A percentile compares a stretch with the other conserved stretches of the same genome.
Conservation (phyloP, 768 basidiomycete genomes). For the Suillus brevipes region DNA sequence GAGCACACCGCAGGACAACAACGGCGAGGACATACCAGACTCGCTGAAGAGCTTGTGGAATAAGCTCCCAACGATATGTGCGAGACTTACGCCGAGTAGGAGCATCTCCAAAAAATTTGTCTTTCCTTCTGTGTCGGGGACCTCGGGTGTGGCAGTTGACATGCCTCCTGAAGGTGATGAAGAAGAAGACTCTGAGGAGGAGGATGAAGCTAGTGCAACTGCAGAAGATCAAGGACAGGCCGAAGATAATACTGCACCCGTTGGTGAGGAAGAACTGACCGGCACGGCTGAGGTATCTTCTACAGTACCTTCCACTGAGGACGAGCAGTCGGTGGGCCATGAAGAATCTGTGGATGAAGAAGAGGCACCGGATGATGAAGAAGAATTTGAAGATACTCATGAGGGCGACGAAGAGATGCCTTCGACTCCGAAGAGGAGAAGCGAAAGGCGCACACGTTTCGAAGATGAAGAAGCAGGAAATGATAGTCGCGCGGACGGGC, state of each 20-base stretch:
- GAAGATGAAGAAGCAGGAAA: slow-evolving; percentile 3
- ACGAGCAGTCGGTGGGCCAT: not conserved
- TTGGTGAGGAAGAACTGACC: not conserved
- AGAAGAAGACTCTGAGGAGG: slow-evolving; percentile 9
- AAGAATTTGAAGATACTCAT: not conserved
- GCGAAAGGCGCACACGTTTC: not conserved
- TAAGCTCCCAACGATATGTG: slow-evolving; percentile 43
- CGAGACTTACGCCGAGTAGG: slow-evolving; percentile 43
- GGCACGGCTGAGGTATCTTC: not conserved
- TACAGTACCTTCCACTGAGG: not conserved
- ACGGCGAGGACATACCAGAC: slow-evolving; percentile 10
- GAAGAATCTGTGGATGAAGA: slow-evolving; percentile 13
- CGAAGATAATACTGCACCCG: not conserved
- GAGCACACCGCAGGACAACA: not conserved
- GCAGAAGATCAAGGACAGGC: slow-evolving; percentile 4
- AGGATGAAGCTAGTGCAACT: not conserved
- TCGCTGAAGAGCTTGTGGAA: slow-evolving; percentile 16
- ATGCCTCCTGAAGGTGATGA: not conserved
- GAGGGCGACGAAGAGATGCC: not conserved
- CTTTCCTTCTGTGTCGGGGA: slow-evolving; percentile 38
- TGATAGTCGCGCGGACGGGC: not conserved
- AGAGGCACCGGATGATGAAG: slow-evolving; percentile 10
- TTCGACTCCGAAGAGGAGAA: too few species aligned
- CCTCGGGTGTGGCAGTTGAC: slow-evolving; percentile 3
- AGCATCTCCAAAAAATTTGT: slow-evolving; percentile 54